Conservation (phyloP, 768 basidiomycete genomes). For the Mycena vulgaris region DNA sequence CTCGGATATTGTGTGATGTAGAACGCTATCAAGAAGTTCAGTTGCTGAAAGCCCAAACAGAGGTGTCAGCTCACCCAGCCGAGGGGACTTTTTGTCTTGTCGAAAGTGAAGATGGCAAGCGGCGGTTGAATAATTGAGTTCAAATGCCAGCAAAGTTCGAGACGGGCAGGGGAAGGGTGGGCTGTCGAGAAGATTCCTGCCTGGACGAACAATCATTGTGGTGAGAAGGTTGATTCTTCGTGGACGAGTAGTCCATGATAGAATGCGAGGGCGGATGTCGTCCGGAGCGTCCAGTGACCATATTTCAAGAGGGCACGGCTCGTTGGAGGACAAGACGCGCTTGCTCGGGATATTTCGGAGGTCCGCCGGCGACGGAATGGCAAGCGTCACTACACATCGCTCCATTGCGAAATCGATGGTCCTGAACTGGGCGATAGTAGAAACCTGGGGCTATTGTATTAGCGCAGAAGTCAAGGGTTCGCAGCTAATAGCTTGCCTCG, state of each 20-base stretch:
- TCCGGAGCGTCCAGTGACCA: neutral
- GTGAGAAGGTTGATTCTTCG: neutral
- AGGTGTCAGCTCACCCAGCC: slow-evolving; percentile 7
- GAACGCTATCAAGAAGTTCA: neutral
- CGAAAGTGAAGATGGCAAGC: slow-evolving; percentile 9
- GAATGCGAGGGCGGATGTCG: neutral
- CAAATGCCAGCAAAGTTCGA: neutral
- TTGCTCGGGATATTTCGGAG: neutral
- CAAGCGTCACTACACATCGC: slow-evolving; percentile 20
- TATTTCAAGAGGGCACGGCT: neutral
- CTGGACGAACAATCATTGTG: neutral
- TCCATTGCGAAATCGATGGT: slow-evolving; percentile 37
- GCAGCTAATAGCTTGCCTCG: neutral
- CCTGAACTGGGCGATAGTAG: slow-evolving; percentile 35
- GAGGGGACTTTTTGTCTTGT: slow-evolving; percentile 15
- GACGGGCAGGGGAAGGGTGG: slow-evolving; percentile 1
- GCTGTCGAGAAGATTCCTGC: neutral
- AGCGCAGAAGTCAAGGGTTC: neutral
- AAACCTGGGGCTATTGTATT: neutral
- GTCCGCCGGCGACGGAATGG: neutral
- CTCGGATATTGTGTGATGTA: slow-evolving; percentile 9
- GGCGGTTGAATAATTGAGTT: neutral
- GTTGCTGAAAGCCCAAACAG: neutral
- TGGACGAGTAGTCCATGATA: slow-evolving; percentile 10
- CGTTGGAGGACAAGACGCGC: neutral